Percentiles rank a stretch among this genome's conserved stretches.
Conservation (phyloP, 176 grass and related monocot species). For the Eremochloa ophiuroides region DNA sequence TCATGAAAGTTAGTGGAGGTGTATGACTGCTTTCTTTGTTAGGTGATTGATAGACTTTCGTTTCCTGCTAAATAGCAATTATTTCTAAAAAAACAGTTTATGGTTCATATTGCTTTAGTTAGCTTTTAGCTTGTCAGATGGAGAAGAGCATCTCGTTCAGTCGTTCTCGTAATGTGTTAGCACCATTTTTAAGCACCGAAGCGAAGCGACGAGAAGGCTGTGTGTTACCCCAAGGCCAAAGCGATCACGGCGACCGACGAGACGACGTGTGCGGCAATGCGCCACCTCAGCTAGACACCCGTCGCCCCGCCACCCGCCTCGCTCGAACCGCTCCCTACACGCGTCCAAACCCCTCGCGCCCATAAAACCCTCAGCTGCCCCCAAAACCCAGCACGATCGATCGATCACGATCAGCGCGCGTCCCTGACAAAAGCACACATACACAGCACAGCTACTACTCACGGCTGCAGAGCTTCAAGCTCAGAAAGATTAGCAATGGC, state of each 20-base stretch:
- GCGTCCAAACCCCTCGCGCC: constrained; percentile 15
- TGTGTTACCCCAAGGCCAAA: background rate
- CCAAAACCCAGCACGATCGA: background rate
- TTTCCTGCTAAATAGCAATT: too few species aligned
- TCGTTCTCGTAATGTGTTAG: background rate
- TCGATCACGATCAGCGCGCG: background rate
- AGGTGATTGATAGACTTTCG: too few species aligned
- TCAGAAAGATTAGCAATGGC: background rate
- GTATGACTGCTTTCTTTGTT: too few species aligned
- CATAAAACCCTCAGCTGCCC: constrained; percentile 20
- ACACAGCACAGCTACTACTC: background rate
- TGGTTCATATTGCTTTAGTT: too few species aligned
- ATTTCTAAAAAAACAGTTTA: too few species aligned
- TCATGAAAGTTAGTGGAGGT: too few species aligned
- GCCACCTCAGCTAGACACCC: constrained; percentile 54
- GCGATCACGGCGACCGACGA: background rate
- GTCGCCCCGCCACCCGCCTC: constrained; percentile 25
- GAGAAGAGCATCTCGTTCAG: too few species aligned
- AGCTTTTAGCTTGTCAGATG: too few species aligned
- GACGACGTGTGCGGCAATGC: constrained; percentile 24
- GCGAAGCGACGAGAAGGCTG: constrained; percentile 22
- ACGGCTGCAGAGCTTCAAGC: background rate
- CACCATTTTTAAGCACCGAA: background rate
- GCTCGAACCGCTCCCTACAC: constrained; percentile 12
- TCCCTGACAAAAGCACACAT: background rate